Evolutionary conservation across 73 alveolate species (phyloP), one percentile per base, ranked within the genome.

Genomic region (Paramecium tetraurelia): DNA sequence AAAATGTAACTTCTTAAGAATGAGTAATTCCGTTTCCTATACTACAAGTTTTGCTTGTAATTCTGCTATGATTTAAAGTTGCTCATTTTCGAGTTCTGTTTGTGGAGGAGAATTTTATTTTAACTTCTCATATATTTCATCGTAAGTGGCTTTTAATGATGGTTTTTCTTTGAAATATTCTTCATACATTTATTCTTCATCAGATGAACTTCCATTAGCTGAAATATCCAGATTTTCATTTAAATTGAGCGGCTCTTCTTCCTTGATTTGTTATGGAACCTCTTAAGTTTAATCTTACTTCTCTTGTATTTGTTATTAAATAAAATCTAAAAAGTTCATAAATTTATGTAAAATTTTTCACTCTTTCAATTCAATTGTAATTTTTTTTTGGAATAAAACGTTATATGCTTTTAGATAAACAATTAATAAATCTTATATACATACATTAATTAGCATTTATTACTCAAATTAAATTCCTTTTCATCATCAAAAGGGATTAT

Each of bases 131-230:
- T 72, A 72, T 16, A 72, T 72, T 16, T 72, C 86, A 33, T 72
- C 57, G 40, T 72, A 72, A 36, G 59, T 72, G 33, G 57, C 57
- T 38, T 40, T 33, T 20, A 72, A 18, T 36, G 57, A 40, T 12
- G 86, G 86, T 72, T 72, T 72, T 38, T 72, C 86, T 18, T 72
- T 72, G 40, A 40, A 72, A 40, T 72, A 72, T 72, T 72, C 86
- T 16, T 36, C 59, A 18, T 72, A 72, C 18, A 72, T 3, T 12
- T 33, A 21, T 36, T 72, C 86, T 72, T 72, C 86, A 72, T 72
- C 86, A 35, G 86, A 72, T 35, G 86, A 35, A 36, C 59, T 72
- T 29, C 46, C 86, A 36, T 29, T 38, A 16, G 6, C 68, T 36
- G 86, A 72, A 29, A 63, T 20, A 63, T 63, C 84, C 5, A 63